These are phyloP conservation scores for Aphanoascus verrucosus DNA, from an alignment of 2,329 filamentous ascomycete genomes.

Conservation along the genomic window DNA sequence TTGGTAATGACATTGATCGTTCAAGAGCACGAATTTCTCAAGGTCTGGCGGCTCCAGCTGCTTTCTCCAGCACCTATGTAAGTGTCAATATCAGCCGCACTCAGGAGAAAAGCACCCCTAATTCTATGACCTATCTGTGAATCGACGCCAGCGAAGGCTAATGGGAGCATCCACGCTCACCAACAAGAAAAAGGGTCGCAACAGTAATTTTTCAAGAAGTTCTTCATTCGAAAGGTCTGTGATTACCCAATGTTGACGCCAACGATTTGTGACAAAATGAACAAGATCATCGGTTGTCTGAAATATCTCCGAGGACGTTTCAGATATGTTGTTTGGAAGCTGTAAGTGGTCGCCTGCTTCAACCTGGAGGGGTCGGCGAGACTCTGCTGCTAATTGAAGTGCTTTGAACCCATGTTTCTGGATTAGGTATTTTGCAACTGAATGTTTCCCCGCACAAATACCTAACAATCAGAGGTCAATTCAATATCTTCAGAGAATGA, in stretches of 20 bases:
- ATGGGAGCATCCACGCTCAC: slow-evolving; percentile 86
- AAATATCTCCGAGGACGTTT: slow-evolving; percentile 38
- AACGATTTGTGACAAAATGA: slow-evolving; percentile 74
- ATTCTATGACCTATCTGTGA: slow-evolving; percentile 38
- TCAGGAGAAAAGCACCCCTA: not conserved
- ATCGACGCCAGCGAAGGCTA: slow-evolving; percentile 70
- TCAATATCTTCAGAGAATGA: not conserved
- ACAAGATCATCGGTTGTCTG: slow-evolving; percentile 56
- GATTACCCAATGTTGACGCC: slow-evolving; percentile 75
- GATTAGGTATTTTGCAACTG: slow-evolving; percentile 77
- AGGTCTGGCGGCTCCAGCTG: slow-evolving; percentile 44
- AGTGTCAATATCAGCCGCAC: slow-evolving; percentile 3
- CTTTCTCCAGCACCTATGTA: slow-evolving; percentile 39
- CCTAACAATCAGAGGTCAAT: slow-evolving; percentile 41
- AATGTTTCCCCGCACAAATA: slow-evolving; percentile 86
- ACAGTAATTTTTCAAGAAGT: slow-evolving; percentile 62
- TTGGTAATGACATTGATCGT: slow-evolving; percentile 67
- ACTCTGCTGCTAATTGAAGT: slow-evolving; percentile 46
- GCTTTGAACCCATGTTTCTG: slow-evolving; percentile 71
- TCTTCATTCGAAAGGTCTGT: slow-evolving; percentile 66
- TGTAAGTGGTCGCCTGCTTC: slow-evolving; percentile 8
- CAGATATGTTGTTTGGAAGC: slow-evolving; percentile 1
- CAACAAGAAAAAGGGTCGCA: slow-evolving; percentile 84
- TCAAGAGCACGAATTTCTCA: slow-evolving; percentile 50
- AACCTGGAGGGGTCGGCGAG: not conserved